Conservation (phyloP, 2,329 filamentous ascomycete species). For the Diaporthe ilicicola region DNA sequence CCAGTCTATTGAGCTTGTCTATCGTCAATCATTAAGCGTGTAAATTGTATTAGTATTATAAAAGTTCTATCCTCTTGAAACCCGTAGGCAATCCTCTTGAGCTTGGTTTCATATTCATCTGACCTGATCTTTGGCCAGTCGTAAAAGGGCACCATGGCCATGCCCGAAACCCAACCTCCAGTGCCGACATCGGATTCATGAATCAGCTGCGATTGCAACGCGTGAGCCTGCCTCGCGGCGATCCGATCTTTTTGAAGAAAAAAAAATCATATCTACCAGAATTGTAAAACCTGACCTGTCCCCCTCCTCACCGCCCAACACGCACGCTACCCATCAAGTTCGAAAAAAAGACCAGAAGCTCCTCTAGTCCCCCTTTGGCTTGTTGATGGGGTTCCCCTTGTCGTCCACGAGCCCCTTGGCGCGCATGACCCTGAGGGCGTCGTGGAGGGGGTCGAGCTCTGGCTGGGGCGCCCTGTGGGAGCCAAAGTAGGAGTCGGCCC, state of each 20-base stretch:
- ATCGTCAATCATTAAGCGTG: neutral
- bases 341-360: neutral
- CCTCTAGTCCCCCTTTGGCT: slow-evolving; percentile 40
- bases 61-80: neutral
- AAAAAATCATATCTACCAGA: slow-evolving; percentile 8
- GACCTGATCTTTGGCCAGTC: neutral
- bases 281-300: neutral
- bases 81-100: neutral
- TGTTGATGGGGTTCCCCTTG: slow-evolving; percentile 48
- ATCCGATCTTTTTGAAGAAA: slow-evolving; percentile 5
- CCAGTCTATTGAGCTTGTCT: no score
- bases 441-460: slow-evolving; percentile 53
- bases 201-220: slow-evolving; percentile 12
- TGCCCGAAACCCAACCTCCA: neutral
- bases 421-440: slow-evolving; percentile 53
- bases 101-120: neutral
- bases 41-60: slow-evolving; percentile 9
- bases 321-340: neutral
- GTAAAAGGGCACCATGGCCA: neutral
- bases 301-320: neutral
- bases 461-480: slow-evolving; percentile 54
- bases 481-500: slow-evolving; percentile 54
- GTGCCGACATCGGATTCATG: neutral
- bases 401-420: slow-evolving; percentile 55
- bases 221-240: slow-evolving; percentile 10